phyloP scores from a whole-genome alignment of 352 stramenopile species.

The Phytopythium mirpurense region DNA sequence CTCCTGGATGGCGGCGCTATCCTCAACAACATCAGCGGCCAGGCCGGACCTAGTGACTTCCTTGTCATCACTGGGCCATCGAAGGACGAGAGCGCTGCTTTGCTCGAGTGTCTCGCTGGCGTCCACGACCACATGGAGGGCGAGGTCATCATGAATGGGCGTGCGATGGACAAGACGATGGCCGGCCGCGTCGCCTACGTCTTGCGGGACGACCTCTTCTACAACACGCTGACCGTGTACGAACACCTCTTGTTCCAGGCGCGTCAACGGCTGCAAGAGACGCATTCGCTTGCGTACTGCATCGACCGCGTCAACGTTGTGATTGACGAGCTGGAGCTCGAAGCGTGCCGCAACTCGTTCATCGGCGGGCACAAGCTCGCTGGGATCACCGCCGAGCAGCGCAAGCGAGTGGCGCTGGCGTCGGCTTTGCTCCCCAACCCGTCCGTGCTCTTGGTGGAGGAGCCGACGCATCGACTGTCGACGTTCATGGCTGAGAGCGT shows the following conservation, averaged over 20 bases:
- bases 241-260: conserved; percentile 89
- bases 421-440: conserved; percentile 82
- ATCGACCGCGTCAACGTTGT: conserved; percentile 50
- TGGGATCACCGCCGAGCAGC: conserved; percentile 70
- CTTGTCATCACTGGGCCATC: conserved; percentile 56
- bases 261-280: conserved; percentile 62
- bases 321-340: conserved; percentile 52
- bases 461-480: conserved; percentile 67
- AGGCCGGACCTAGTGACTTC: conserved; percentile 35
- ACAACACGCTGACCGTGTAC: conserved; percentile 82
- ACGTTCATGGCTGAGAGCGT: conserved; percentile 62
- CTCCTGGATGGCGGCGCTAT: conserved; percentile 13
- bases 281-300: conserved; percentile 20
- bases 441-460: conserved; percentile 82
- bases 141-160: conserved; percentile 61
- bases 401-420: conserved; percentile 79
- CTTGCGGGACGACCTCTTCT: conserved; percentile 85
- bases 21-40: conserved; percentile 40
- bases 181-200: conserved; percentile 51
- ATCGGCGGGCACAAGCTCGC: conserved; percentile 51
- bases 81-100: conserved; percentile 81
- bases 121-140: conserved; percentile 79
- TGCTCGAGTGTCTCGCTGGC: conserved; percentile 90
- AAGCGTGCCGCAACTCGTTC: conserved; percentile 32
- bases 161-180: conserved; percentile 29